These are phyloP conservation scores for Cyclaneusma minus DNA, from an alignment of 2,329 filamentous ascomycete species.

Conservation along the genomic window DNA sequence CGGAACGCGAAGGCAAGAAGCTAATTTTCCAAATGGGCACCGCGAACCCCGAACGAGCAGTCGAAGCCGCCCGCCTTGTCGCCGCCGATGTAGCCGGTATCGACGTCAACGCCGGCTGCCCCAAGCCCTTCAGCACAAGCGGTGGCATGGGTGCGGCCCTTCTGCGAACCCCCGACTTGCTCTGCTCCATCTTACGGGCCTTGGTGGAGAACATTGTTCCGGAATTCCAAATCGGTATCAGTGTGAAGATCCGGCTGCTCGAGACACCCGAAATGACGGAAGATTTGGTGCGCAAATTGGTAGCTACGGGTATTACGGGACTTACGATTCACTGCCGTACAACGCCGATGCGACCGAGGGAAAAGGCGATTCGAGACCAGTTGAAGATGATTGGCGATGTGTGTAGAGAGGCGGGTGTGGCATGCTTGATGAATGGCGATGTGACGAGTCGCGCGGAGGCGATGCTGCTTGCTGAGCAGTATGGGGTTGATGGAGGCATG, in stretches of 20 bases:
- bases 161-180: conserved; percentile 66
- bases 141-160: conserved; percentile 94
- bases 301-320: conserved; percentile 77
- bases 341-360: conserved; percentile 83
- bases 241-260: conserved; percentile 88
- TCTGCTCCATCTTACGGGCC: conserved; percentile 69
- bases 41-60: conserved; percentile 65
- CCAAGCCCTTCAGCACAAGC: conserved; percentile 86
- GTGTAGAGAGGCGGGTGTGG: conserved; percentile 73
- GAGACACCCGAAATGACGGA: conserved; percentile 64
- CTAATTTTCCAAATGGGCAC: conserved; percentile 91
- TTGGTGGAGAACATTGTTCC: conserved; percentile 65
- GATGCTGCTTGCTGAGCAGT: conserved; percentile 56
- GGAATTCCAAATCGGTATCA: conserved; percentile 78
- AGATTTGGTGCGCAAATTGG: conserved; percentile 60
- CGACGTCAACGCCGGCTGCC: conserved; percentile 95
- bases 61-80: conserved; percentile 70
- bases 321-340: conserved; percentile 93
- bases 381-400: conserved; percentile 69
- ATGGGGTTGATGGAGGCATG: conserved; percentile 87
- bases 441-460: conserved; percentile 64
- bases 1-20: conserved; percentile 54
- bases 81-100: conserved; percentile 83
- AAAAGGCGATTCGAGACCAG: conserved; percentile 74
- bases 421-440: conserved; percentile 92